Conservation (phyloP, 2,329 filamentous ascomycete genomes). For the Diaporthe citri region DNA sequence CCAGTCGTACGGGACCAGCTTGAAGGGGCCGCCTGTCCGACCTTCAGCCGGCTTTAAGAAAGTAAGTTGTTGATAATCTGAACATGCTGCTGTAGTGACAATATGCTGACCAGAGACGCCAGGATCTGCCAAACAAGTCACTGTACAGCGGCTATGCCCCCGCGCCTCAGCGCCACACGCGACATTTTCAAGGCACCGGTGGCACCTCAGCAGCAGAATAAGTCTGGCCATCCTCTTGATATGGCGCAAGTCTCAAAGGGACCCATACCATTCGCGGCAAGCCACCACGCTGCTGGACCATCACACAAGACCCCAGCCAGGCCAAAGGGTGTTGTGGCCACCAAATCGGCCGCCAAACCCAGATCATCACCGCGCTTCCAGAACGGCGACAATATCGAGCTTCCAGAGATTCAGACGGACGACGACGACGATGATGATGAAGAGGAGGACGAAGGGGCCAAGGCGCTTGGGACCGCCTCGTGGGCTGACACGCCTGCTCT, state of each 20-base stretch:
- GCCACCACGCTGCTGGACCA: slow-evolving; percentile 65
- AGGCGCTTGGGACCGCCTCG: slow-evolving; percentile 71
- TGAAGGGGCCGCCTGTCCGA: slow-evolving; percentile 88
- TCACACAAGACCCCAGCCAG: slow-evolving; percentile 79
- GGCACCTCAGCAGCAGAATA: slow-evolving; percentile 77
- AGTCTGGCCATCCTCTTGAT: slow-evolving; percentile 78
- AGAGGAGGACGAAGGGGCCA: slow-evolving; percentile 65
- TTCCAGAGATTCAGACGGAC: slow-evolving; percentile 96
- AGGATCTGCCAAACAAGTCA: slow-evolving; percentile 73
- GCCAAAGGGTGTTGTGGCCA: slow-evolving; percentile 57
- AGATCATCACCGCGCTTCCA: slow-evolving; percentile 87
- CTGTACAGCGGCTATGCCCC: slow-evolving; percentile 73
- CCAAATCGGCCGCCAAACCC: slow-evolving; percentile 72
- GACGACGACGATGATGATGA: slow-evolving; percentile 91
- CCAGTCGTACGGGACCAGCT: slow-evolving; percentile 66
- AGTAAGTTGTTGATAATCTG: slow-evolving; percentile 58
- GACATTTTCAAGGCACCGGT: slow-evolving; percentile 75
- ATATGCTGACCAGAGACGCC: slow-evolving; percentile 50
- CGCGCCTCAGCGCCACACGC: slow-evolving; percentile 65
- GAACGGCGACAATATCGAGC: slow-evolving; percentile 89
- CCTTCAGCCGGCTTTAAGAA: slow-evolving; percentile 80
- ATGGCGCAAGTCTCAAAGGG: slow-evolving; percentile 90
- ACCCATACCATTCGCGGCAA: slow-evolving; percentile 89
- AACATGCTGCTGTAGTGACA: neutral
- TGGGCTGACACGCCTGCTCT: slow-evolving; percentile 94